Percentiles rank a stretch among this genome's conserved stretches.
phyloP scores from a whole-genome alignment of 2,329 filamentous ascomycete species.

The Fusarium subtropicale region DNA sequence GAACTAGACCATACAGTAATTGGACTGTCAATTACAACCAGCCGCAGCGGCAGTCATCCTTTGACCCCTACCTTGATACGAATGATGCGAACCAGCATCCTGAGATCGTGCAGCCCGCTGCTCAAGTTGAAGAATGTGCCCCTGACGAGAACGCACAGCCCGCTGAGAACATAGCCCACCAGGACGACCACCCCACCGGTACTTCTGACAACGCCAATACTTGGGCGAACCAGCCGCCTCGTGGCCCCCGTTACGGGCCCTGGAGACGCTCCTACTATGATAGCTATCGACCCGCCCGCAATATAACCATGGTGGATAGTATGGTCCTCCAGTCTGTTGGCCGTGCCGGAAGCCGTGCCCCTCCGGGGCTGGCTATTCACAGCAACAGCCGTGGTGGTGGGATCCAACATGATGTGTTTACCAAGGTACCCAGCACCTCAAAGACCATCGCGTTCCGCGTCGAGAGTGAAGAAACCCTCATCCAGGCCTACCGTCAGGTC shows the following conservation, averaged over 20 bases:
- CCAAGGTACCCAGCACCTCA: background rate
- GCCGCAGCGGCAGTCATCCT: background rate
- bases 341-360: background rate
- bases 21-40: background rate
- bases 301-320: slow-evolving; percentile 11
- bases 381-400: slow-evolving; percentile 23
- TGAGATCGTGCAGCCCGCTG: background rate
- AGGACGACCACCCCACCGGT: background rate
- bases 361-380: slow-evolving; percentile 3
- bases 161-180: background rate
- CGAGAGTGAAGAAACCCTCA: slow-evolving; percentile 9
- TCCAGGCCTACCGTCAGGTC: slow-evolving; percentile 17
- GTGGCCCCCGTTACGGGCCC: background rate
- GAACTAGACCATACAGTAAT: background rate
- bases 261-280: background rate
- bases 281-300: background rate
- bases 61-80: background rate
- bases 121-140: background rate
- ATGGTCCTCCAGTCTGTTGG: slow-evolving; percentile 16
- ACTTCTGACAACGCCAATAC: background rate
- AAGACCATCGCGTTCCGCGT: slow-evolving; percentile 23
- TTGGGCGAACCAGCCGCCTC: background rate
- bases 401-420: slow-evolving; percentile 18
- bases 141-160: background rate
- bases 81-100: background rate